phyloP scores from a whole-genome alignment of 495 filamentous ascomycete genomes.

The Extremus antarcticus region DNA sequence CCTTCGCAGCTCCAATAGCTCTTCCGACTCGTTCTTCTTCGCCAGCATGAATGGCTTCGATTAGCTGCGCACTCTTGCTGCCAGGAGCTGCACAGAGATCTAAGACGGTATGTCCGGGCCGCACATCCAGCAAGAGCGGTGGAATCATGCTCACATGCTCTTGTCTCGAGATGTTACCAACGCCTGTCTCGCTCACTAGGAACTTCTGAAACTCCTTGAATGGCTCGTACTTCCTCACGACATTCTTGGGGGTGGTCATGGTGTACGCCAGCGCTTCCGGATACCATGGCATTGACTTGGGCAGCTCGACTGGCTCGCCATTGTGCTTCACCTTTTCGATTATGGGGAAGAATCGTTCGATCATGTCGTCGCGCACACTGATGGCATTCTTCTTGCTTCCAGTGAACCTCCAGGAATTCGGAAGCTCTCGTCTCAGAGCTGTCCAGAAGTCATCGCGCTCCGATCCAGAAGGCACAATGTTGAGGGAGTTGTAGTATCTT shows the following conservation, averaged over 20 bases:
- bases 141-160: constrained; percentile 99
- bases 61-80: constrained; percentile 88
- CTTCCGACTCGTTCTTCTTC: constrained; percentile 73
- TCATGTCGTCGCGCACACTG: constrained; percentile 70
- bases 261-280: constrained; percentile 88
- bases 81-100: constrained; percentile 95
- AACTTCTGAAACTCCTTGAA: constrained; percentile 96
- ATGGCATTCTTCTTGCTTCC: constrained; percentile 87
- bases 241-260: constrained; percentile 92
- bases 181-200: constrained; percentile 91
- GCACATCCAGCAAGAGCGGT: constrained; percentile 81
- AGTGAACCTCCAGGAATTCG: constrained; percentile 93
- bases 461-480: constrained; percentile 53
- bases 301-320: constrained; percentile 67
- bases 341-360: constrained; percentile 79
- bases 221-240: constrained; percentile 79
- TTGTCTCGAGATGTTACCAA: constrained; percentile 94
- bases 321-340: constrained; percentile 72
- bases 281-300: constrained; percentile 74
- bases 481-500: constrained; percentile 67
- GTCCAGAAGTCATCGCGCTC: constrained; percentile 75
- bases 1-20: constrained; percentile 20
- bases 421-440: constrained; percentile 66
- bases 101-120: constrained; percentile 80
- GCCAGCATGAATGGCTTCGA: constrained; percentile 85